Percentiles rank a stretch among this genome's conserved stretches.
phyloP scores from a whole-genome alignment of 306 rosid species.

The Fagus sylvatica region DNA sequence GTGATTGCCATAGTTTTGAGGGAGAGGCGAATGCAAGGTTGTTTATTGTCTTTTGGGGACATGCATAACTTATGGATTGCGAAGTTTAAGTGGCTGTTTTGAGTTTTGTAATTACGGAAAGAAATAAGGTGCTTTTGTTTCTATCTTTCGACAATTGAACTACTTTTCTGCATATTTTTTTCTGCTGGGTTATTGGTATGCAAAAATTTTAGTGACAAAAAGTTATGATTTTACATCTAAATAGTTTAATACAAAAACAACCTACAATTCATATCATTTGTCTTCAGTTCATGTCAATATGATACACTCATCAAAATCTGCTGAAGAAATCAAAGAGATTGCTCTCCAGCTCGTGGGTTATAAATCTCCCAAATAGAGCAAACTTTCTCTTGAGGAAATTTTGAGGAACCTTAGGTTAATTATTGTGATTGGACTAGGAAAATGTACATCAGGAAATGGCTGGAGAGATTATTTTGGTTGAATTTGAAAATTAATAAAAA shows the following conservation, averaged over 20 bases:
- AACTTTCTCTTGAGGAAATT: neutral
- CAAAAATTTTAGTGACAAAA: too few species aligned
- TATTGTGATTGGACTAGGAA: too few species aligned
- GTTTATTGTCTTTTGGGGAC: neutral
- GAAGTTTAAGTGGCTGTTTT: neutral
- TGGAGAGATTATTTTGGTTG: too few species aligned
- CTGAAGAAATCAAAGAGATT: neutral
- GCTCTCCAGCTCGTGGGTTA: neutral
- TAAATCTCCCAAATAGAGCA: neutral
- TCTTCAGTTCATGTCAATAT: neutral
- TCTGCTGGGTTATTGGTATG: too few species aligned
- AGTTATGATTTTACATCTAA: neutral
- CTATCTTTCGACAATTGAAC: neutral
- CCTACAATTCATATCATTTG: neutral
- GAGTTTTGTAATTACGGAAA: neutral
- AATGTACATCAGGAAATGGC: too few species aligned
- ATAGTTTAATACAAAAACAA: neutral
- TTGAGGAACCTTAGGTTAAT: neutral
- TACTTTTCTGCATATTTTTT: neutral
- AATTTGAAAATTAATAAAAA: too few species aligned
- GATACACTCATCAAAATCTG: neutral
- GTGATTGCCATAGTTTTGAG: neutral
- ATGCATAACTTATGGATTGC: neutral
- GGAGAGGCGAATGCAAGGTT: neutral
- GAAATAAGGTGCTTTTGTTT: neutral